phyloP scores from a whole-genome alignment of 176 grass and related monocot species.

The Musa itinerans region DNA sequence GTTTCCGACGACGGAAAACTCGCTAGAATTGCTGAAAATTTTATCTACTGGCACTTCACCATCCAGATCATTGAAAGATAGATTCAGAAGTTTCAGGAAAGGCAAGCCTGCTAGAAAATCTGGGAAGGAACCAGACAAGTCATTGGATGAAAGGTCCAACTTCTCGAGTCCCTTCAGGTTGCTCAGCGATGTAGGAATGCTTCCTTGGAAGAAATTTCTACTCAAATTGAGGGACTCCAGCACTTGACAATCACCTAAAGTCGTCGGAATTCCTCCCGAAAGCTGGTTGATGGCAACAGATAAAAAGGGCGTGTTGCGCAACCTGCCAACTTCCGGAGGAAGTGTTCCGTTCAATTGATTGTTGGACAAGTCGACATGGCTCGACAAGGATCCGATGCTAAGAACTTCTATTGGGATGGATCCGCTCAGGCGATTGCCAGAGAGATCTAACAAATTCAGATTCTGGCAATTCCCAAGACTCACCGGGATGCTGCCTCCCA shows the following conservation, averaged over 20 bases:
- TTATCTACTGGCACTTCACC: slow-evolving; percentile 25
- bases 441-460: slow-evolving; percentile 30
- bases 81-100: slow-evolving; percentile 30
- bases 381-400: slow-evolving; percentile 21
- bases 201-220: slow-evolving; percentile 37
- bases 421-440: slow-evolving; percentile 35
- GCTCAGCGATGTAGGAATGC: slow-evolving; percentile 34
- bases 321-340: slow-evolving; percentile 30
- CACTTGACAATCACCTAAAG: slow-evolving; percentile 25
- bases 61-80: slow-evolving; percentile 45
- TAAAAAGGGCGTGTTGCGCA: slow-evolving; percentile 23
- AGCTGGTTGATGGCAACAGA: slow-evolving; percentile 35
- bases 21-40: slow-evolving; percentile 28
- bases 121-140: slow-evolving; percentile 31
- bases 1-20: slow-evolving; percentile 34
- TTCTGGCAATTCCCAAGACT: slow-evolving; percentile 23
- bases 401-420: slow-evolving; percentile 32
- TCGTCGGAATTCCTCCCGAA: slow-evolving; percentile 29
- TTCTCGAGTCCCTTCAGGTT: slow-evolving; percentile 19
- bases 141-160: slow-evolving; percentile 47
- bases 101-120: slow-evolving; percentile 19
- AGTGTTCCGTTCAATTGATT: slow-evolving; percentile 33
- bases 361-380: slow-evolving; percentile 37
- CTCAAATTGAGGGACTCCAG: slow-evolving; percentile 39
- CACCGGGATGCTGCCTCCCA: slow-evolving; percentile 38